Evolutionary conservation across 164 flowering plant genomes (phyloP).

Genomic region (Chloranthus sessilifolius): DNA sequence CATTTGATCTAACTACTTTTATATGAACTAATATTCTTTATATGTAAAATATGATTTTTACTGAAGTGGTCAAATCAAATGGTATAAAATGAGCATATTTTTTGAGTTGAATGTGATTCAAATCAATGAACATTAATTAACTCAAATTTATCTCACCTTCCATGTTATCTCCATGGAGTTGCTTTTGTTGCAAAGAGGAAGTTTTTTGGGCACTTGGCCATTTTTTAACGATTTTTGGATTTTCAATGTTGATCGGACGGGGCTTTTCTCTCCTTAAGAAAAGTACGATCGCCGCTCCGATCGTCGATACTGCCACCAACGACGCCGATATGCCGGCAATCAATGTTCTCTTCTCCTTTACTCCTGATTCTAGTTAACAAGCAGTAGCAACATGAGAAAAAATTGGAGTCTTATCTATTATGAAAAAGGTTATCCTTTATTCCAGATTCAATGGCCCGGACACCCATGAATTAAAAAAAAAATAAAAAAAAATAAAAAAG

Average conservation of each 20-base stretch:
- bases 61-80: too few relatives aligned
- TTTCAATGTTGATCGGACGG: slow-evolving; percentile 14
- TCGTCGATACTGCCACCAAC: slow-evolving; percentile 22
- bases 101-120: too few relatives aligned
- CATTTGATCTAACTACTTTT: too few relatives aligned
- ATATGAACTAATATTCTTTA: too few relatives aligned
- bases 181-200: slow-evolving; percentile 23
- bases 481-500: neutral
- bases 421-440: too few relatives aligned
- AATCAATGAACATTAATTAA: too few relatives aligned
- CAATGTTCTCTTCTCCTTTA: slow-evolving; percentile 20
- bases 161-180: slow-evolving; percentile 18
- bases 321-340: slow-evolving; percentile 27
- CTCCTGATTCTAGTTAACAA: slow-evolving; percentile 19
- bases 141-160: slow-evolving; percentile 39
- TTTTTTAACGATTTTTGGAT: slow-evolving; percentile 29
- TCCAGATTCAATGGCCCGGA: too few relatives aligned
- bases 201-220: slow-evolving; percentile 22
- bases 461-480: too few relatives aligned
- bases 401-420: neutral
- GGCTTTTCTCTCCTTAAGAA: slow-evolving; percentile 23
- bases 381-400: neutral
- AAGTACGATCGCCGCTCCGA: slow-evolving; percentile 18
- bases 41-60: too few relatives aligned
- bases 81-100: too few relatives aligned